Conservation (phyloP, 2,329 filamentous ascomycete genomes). For the Gaeumannomyces sp. region DNA sequence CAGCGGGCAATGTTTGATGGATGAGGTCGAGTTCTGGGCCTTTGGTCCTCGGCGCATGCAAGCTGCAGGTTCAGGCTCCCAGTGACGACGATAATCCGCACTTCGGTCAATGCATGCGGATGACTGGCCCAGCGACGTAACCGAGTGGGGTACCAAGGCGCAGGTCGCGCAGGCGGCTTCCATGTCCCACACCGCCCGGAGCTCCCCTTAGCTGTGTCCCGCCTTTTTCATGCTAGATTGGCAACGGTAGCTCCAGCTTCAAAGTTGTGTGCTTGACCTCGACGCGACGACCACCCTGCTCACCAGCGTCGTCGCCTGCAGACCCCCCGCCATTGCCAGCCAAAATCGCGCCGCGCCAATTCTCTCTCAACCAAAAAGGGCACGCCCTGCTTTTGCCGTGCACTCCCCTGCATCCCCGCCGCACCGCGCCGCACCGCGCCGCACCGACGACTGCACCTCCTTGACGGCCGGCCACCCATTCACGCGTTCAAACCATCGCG, state of each 20-base stretch:
- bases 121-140: too few relatives aligned
- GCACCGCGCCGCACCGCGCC: neutral
- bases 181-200: too few relatives aligned
- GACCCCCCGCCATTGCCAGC: too few relatives aligned
- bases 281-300: neutral
- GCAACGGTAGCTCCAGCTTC: too few relatives aligned
- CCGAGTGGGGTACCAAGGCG: too few relatives aligned
- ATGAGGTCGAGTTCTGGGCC: neutral
- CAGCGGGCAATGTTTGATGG: neutral
- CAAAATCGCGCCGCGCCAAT: neutral
- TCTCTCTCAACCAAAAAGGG: neutral
- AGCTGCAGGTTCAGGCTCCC: slow-evolving; percentile 5
- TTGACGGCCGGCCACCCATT: neutral
- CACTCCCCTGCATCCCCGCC: too few relatives aligned
- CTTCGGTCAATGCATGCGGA: too few relatives aligned
- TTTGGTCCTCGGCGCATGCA: neutral
- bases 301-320: neutral
- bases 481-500: neutral
- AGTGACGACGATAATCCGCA: neutral
- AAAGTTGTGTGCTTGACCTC: neutral
- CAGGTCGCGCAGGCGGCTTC: too few relatives aligned
- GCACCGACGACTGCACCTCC: neutral
- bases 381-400: too few relatives aligned
- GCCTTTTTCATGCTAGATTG: too few relatives aligned
- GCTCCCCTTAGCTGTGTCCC: too few relatives aligned